These are phyloP conservation scores for Exserohilum rostratum DNA, from an alignment of 2,329 filamentous ascomycete genomes.

Conservation along the genomic window DNA sequence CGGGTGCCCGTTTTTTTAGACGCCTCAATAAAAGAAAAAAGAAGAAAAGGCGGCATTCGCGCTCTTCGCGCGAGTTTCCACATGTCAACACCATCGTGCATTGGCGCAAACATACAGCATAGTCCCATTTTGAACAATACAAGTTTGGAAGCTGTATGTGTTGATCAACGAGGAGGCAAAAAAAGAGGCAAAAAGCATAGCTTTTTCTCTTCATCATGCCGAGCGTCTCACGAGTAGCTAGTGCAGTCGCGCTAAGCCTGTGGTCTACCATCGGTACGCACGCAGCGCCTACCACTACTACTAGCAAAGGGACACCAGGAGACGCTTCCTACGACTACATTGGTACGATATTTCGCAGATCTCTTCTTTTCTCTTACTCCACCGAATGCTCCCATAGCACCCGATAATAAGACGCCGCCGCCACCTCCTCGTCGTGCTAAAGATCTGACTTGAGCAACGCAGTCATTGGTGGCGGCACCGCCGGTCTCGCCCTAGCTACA, in stretches of 20 bases:
- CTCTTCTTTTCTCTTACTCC: neutral
- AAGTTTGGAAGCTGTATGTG: too few relatives aligned
- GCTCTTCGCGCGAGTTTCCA: neutral
- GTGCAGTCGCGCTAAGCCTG: neutral
- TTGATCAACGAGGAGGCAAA: neutral
- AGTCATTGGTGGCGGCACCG: slow-evolving; percentile 39
- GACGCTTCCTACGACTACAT: slow-evolving; percentile 4
- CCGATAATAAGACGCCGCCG: neutral
- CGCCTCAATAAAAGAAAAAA: too few relatives aligned
- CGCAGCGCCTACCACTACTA: neutral
- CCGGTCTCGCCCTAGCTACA: slow-evolving; percentile 33
- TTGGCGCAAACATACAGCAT: too few relatives aligned
- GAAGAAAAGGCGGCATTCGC: neutral
- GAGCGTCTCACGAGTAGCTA: neutral
- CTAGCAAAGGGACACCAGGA: neutral
- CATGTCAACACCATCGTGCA: too few relatives aligned
- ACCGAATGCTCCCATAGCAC: neutral
- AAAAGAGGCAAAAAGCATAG: neutral
- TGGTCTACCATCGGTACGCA: neutral
- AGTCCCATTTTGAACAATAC: too few relatives aligned
- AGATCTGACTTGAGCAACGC: slow-evolving; percentile 28
- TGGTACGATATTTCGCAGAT: too few relatives aligned
- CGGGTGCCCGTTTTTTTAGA: too few relatives aligned
- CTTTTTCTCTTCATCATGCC: neutral
- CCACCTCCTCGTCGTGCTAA: slow-evolving; percentile 23